phyloP scores from a whole-genome alignment of 495 filamentous ascomycete genomes.

The Amphirosellinia nigrospora region DNA sequence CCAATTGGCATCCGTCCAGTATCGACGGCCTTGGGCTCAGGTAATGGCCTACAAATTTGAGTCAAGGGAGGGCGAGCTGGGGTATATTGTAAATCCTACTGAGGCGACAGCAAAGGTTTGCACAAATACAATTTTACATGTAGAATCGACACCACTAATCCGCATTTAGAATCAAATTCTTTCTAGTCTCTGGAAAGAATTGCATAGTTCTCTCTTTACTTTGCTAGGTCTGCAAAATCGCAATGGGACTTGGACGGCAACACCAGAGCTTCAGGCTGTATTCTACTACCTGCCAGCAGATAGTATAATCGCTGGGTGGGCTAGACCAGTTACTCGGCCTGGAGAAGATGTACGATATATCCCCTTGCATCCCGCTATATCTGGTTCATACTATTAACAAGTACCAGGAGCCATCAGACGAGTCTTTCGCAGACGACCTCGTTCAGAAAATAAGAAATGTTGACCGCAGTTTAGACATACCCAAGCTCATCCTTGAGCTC shows the following conservation, averaged over 20 bases:
- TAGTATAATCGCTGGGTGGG: not conserved
- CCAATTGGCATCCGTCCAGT: conserved; percentile 6
- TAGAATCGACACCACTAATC: not conserved
- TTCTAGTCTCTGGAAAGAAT: not conserved
- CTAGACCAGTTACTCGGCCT: not conserved
- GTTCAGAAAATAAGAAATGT: not conserved
- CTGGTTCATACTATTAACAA: not conserved
- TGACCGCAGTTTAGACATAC: not conserved
- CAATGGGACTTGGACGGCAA: conserved; percentile 7
- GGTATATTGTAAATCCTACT: not conserved
- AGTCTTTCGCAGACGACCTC: not conserved
- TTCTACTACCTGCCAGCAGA: conserved; percentile 10
- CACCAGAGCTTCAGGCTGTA: conserved; percentile 6
- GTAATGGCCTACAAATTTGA: not conserved
- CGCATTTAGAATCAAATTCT: not conserved
- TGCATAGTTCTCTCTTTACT: not conserved
- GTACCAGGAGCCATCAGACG: not conserved
- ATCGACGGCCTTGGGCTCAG: not conserved
- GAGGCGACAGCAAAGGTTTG: not conserved
- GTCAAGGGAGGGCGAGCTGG: not conserved
- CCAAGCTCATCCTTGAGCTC: not conserved
- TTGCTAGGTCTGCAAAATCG: not conserved
- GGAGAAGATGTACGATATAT: conserved; percentile 8
- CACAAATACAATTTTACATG: not conserved
- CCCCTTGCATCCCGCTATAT: not conserved